phyloP scores from a whole-genome alignment of 1,284 basidiomycete species.

The Takashimella koratensis region DNA sequence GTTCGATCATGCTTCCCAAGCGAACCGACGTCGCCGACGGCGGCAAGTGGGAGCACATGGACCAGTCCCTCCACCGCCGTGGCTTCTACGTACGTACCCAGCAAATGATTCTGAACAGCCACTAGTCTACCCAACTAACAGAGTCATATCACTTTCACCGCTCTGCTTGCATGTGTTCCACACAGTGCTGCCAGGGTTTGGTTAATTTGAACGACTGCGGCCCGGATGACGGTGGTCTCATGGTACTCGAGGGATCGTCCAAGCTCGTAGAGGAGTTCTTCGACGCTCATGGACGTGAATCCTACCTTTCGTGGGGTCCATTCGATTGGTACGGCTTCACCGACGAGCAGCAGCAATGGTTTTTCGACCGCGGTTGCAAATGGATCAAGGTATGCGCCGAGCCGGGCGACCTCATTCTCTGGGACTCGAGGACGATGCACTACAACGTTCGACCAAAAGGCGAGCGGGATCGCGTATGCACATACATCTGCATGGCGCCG shows the following conservation, averaged over 20 bases:
- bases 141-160: too few relatives aligned
- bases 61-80: slow-evolving; percentile 45
- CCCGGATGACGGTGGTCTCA: slow-evolving; percentile 19
- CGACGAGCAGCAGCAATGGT: slow-evolving; percentile 29
- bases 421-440: slow-evolving; percentile 26
- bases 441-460: slow-evolving; percentile 16
- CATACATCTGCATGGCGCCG: slow-evolving; percentile 25
- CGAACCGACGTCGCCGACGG: slow-evolving; percentile 23
- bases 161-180: too few relatives aligned
- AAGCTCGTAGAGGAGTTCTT: slow-evolving; percentile 44
- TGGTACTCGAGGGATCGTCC: slow-evolving; percentile 20
- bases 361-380: slow-evolving; percentile 31
- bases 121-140: too few relatives aligned
- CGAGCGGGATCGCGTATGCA: slow-evolving; percentile 16
- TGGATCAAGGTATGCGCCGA: slow-evolving; percentile 29
- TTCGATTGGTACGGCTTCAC: slow-evolving; percentile 29
- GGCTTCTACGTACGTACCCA: too few relatives aligned
- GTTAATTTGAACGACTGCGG: slow-evolving; percentile 15
- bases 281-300: too few relatives aligned
- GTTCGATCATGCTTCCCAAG: slow-evolving; percentile 46
- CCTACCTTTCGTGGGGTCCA: slow-evolving; percentile 28
- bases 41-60: slow-evolving; percentile 46
- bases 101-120: too few relatives aligned
- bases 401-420: slow-evolving; percentile 30
- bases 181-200: slow-evolving; percentile 38